Conservation (phyloP, 2,329 filamentous ascomycete genomes). For the Rosellinia necatrix region DNA sequence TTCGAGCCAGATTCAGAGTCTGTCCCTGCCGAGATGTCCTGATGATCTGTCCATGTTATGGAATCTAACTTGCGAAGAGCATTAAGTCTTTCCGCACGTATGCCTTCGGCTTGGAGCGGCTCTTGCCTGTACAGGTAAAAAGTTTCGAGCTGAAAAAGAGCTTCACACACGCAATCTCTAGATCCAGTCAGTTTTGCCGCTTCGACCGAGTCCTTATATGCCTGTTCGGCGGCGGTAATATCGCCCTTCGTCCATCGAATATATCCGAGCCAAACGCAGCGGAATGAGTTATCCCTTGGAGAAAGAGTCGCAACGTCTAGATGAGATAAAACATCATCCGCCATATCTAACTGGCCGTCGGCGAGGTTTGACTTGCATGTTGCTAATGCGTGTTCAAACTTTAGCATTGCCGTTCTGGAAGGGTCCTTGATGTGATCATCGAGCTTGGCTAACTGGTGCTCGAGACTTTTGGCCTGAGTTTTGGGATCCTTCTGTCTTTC, state of each 20-base stretch:
- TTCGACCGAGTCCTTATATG: constrained; percentile 34
- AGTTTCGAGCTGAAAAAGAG: constrained; percentile 38
- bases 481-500: constrained; percentile 33
- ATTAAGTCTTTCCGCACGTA: constrained; percentile 34
- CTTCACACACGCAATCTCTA: constrained; percentile 36
- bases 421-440: constrained; percentile 20
- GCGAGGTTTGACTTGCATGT: constrained; percentile 36
- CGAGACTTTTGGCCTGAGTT: constrained; percentile 29
- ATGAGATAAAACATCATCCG: constrained; percentile 32
- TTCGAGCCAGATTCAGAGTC: constrained; percentile 12
- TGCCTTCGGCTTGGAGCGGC: constrained; percentile 32
- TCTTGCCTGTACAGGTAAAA: constrained; percentile 36
- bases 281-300: constrained; percentile 36
- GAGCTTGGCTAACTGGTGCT: constrained; percentile 29
- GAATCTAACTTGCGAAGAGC: constrained; percentile 30
- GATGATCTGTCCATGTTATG: constrained; percentile 32
- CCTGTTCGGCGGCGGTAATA: constrained; percentile 28
- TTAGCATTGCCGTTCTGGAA: constrained; percentile 32
- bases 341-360: constrained; percentile 29
- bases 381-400: constrained; percentile 35
- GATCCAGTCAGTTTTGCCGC: constrained; percentile 36
- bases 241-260: constrained; percentile 34
- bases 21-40: not conserved
- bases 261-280: constrained; percentile 38
- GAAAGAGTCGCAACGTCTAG: constrained; percentile 28